Evolutionary conservation across 345 rosid genomes (phyloP), one percentile per base, ranked within the genome.

Genomic region (Eucalyptus melliodora): DNA sequence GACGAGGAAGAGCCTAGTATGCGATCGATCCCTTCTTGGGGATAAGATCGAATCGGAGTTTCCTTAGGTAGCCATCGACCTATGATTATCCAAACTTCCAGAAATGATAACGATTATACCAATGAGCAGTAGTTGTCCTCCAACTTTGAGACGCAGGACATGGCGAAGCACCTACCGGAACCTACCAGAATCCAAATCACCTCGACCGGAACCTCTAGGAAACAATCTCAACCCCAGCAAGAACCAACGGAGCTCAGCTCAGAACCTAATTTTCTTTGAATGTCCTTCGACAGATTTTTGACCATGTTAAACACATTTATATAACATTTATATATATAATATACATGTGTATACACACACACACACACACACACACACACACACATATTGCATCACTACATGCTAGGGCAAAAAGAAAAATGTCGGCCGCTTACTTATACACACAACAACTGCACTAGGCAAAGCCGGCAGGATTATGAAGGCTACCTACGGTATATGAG

Each of bases 311-410:
- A 65, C 77, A n/a, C 82, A 72, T 53, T 69, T 34, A 53, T 53
- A 53, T 3, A 8, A 53, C 59, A 53, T 50, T 50, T 50, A 50
- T 50, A 16, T 50, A 16, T 50, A 50, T 53, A 53, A 53, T 51
- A 51, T 51, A 51, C 8, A 17, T 17, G 1, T 51, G 9, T 16
- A 0, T 51, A 2, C 0, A 50, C 7, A 50, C 8, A 50, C 1
- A 50, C 7, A 50, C 1, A 50, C 1, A 50, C 7, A 50, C 7
- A 17, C 8, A 3, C 4, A 53, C 21, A 51, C 5, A 49, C 6
- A 37, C 17, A 16, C 5, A 21, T 40, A 21, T 11, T 23, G 16
- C 83, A 77, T 10, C 83, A 77, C 47, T 37, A 77, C 83, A 77
- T 77, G 27, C 47, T 6, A 77, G 42, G 42, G 42, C 47, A 21